phyloP scores from a whole-genome alignment of 116 monocot genomes.

The Posidonia oceanica region DNA sequence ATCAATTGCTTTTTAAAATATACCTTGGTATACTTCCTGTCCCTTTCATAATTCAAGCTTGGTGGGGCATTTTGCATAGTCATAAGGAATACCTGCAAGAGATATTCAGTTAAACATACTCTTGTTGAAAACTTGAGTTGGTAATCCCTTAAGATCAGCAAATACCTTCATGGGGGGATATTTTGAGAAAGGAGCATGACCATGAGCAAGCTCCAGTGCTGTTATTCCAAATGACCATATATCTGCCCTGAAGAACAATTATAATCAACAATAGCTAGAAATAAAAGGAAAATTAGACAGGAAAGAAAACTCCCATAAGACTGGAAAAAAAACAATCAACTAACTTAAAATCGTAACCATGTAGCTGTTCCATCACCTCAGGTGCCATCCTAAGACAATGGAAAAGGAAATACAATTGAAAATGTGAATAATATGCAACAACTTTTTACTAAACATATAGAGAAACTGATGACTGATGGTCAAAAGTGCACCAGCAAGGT shows the following conservation, averaged over 20 bases:
- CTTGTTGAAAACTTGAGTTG: not conserved
- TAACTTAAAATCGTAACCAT: constrained; percentile 90
- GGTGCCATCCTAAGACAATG: constrained; percentile 77
- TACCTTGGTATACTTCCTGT: constrained; percentile 87
- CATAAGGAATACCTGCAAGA: constrained; percentile 64
- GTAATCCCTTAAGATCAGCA: not conserved
- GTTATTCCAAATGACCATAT: constrained; percentile 99
- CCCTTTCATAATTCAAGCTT: constrained; percentile 46
- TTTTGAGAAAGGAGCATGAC: constrained; percentile 91
- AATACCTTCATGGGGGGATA: constrained; percentile 79
- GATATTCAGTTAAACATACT: not conserved
- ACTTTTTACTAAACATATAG: too few relatives aligned
- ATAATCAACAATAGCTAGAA: not conserved
- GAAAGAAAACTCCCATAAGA: not conserved
- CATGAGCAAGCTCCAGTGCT: constrained; percentile 95
- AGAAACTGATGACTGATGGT: constrained; percentile 1
- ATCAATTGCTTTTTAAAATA: not conserved
- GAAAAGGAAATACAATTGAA: not conserved
- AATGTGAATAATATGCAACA: not conserved
- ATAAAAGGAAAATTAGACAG: not conserved
- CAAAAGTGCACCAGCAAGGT: constrained; percentile 64
- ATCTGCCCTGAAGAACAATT: constrained; percentile 57
- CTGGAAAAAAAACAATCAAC: constrained; percentile 4
- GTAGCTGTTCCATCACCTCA: constrained; percentile 75
- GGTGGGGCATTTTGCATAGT: constrained; percentile 93